Evolutionary conservation across 1,284 basidiomycete genomes (phyloP).

Genomic region (Blastosporella zonata): DNA sequence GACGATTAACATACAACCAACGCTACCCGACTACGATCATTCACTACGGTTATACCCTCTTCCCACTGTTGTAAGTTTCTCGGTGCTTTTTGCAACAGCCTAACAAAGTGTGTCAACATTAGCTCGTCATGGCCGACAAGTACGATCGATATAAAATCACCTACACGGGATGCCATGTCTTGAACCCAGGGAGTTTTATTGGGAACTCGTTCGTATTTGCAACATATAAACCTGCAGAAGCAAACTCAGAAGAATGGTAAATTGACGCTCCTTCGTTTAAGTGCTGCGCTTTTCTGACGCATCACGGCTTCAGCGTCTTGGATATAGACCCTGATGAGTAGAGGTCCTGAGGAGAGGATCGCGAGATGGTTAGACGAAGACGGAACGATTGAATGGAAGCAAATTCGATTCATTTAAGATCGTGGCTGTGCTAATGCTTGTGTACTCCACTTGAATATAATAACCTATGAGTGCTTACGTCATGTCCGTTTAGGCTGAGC

Average conservation of each 20-base stretch:
- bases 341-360: not conserved
- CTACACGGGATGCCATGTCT: slow-evolving; percentile 97
- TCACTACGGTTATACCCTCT: slow-evolving; percentile 91
- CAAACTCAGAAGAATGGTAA: slow-evolving; percentile 77
- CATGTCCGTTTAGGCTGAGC: slow-evolving; percentile 5
- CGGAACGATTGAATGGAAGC: not conserved
- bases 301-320: slow-evolving; percentile 29
- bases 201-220: slow-evolving; percentile 80
- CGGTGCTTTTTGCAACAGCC: not conserved
- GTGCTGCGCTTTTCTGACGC: not conserved
- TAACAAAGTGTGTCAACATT: slow-evolving; percentile 11
- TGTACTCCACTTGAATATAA: not conserved
- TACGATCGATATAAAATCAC: slow-evolving; percentile 96
- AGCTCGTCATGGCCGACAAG: slow-evolving; percentile 96
- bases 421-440: slow-evolving; percentile 12
- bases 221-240: slow-evolving; percentile 80
- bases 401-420: not conserved
- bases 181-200: slow-evolving; percentile 93
- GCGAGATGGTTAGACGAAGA: no score
- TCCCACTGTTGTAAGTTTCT: slow-evolving; percentile 76
- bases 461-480: slow-evolving; percentile 12
- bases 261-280: slow-evolving; percentile 5
- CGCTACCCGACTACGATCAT: slow-evolving; percentile 91
- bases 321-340: slow-evolving; percentile 32
- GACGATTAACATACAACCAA: slow-evolving; percentile 81